Percentiles rank a stretch among this genome's conserved stretches.
phyloP scores from a whole-genome alignment of 495 filamentous ascomycete genomes.

The Aspergillus carlsbadensis region DNA sequence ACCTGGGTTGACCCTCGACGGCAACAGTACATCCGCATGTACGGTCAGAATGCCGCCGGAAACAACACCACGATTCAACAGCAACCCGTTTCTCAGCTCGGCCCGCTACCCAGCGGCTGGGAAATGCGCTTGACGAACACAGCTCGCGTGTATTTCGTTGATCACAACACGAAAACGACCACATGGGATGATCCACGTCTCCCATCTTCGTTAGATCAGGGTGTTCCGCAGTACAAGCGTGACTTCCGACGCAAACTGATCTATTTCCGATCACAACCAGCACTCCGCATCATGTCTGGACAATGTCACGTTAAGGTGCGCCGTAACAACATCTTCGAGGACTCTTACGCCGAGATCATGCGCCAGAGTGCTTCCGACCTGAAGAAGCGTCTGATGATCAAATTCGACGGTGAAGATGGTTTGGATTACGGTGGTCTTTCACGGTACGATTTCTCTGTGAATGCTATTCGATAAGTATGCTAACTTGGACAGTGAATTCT shows the following conservation, averaged over 20 bases:
- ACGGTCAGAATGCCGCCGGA: slow-evolving; percentile 72
- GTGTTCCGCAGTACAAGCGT: slow-evolving; percentile 98
- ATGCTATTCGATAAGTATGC: slow-evolving; percentile 1
- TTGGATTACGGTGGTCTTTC: slow-evolving; percentile 98
- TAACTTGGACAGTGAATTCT: slow-evolving; percentile 77
- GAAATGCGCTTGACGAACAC: slow-evolving; percentile 99
- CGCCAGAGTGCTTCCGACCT: slow-evolving; percentile 92
- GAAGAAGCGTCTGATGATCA: slow-evolving; percentile 99
- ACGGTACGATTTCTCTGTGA: slow-evolving; percentile 47
- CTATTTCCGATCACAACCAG: slow-evolving; percentile 98
- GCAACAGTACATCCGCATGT: slow-evolving; percentile 98
- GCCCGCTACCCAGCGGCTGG: slow-evolving; percentile 96
- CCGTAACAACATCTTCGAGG: slow-evolving; percentile 95
- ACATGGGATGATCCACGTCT: slow-evolving; percentile 99
- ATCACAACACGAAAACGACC: slow-evolving; percentile 99
- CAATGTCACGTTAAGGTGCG: slow-evolving; percentile 99
- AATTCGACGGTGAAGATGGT: slow-evolving; percentile 98
- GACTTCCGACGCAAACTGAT: slow-evolving; percentile 97
- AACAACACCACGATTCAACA: slow-evolving; percentile 88
- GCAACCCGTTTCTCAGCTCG: slow-evolving; percentile 95
- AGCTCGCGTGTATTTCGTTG: slow-evolving; percentile 96
- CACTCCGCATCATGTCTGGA: slow-evolving; percentile 89
- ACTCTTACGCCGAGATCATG: slow-evolving; percentile 98
- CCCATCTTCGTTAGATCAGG: slow-evolving; percentile 95
- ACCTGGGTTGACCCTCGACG: slow-evolving; percentile 99